Percentiles rank a stretch among this genome's conserved stretches.
Conservation (phyloP, 31 red algal species). For the Endocladia muricata region DNA sequence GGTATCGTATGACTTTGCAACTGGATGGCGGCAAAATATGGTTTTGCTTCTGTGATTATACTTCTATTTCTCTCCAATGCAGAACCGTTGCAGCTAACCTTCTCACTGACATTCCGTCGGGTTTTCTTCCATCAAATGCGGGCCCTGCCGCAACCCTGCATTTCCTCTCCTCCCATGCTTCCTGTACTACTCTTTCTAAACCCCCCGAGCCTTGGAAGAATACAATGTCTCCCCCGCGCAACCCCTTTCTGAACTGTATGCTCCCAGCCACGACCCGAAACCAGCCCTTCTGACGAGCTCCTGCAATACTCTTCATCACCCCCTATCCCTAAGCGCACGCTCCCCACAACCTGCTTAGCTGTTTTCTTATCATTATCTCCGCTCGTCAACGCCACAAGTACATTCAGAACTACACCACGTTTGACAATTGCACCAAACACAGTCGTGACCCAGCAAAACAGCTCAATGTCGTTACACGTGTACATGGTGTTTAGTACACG, state of each 20-base stretch:
- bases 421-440: slow-evolving; percentile 1
- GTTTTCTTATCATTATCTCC: not conserved
- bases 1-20: too few relatives aligned
- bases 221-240: slow-evolving; percentile 17
- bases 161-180: not conserved
- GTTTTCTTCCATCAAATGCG: slow-evolving; percentile 40
- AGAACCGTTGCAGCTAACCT: not conserved
- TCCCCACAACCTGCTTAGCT: not conserved
- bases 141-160: slow-evolving; percentile 41
- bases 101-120: not conserved
- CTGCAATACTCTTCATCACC: not conserved
- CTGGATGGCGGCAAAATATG: too few relatives aligned
- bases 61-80: too few relatives aligned
- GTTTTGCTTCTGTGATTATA: too few relatives aligned
- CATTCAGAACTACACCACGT: not conserved
- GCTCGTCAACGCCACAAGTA: slow-evolving; percentile 34
- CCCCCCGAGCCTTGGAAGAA: slow-evolving; percentile 66
- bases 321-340: not conserved
- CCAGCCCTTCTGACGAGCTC: not conserved
- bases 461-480: slow-evolving; percentile 44
- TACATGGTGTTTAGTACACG: slow-evolving; percentile 33
- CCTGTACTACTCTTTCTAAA: slow-evolving; percentile 31
- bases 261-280: slow-evolving; percentile 21
- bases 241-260: slow-evolving; percentile 25
- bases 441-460: slow-evolving; percentile 47